Evolutionary conservation across 2,329 filamentous ascomycete species (phyloP), one percentile per base, ranked within the genome.

Genomic region (Phyllachora maydis): DNA sequence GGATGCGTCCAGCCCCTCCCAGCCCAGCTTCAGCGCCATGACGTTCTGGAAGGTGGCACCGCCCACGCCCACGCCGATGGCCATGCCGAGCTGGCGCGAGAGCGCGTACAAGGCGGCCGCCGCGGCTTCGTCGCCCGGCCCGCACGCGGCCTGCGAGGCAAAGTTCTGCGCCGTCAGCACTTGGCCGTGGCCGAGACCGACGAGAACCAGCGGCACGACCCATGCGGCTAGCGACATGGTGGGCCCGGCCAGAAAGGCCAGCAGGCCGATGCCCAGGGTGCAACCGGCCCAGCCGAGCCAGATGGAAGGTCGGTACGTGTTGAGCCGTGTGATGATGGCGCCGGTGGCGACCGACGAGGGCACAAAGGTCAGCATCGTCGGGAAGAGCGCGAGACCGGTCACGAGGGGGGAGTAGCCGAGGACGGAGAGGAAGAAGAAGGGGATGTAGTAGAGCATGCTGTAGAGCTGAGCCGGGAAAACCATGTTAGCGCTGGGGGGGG

Each of bases 371-470:
- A 40, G 26, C 11, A 31, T 36, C 16, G 33, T 32, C 5, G 42
- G 39, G 1, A 46, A 32, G 25, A 44, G 28, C 4, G 37, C 33
- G 4, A 38, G 12, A 19, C 42, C 43, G 0, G 42, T 35, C 17
- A 37, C 23, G 8, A 45, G 31, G 1, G 43, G 36, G 8, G 27
- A 33, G 26, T 35, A 43, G 11, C 24, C 31, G 16, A 39, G 36
- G 3, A 45, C 33, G 1, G 43, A 38, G 11, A 40, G 22, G 33
- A 45, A 44, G 26, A 39, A 47, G 22, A 46, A 44, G 5, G 43
- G 41, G 10, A 37, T 22, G 21, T 36, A 37, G 23, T 37, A 37
- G 3, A 37, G 30, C 19, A 36, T 32, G 8, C 35, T 34, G 16
- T 34, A 37, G 5, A 37, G 31, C 12, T 22, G 12, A 11, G 6